These are phyloP conservation scores for Calonectria pteridis DNA, from an alignment of 2,329 filamentous ascomycete species.

Conservation along the genomic window DNA sequence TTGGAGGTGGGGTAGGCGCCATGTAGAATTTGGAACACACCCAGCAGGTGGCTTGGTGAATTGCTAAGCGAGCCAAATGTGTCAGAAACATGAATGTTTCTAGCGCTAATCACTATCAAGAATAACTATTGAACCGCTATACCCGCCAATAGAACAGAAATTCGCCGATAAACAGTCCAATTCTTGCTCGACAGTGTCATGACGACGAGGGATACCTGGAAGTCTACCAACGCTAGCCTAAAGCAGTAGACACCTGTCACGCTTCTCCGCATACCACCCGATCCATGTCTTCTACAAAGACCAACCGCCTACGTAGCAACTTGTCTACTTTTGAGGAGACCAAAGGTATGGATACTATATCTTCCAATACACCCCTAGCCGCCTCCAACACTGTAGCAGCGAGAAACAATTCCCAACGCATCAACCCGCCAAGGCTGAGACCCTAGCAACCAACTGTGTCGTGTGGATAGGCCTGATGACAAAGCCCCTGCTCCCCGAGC, in stretches of 20 bases:
- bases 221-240: not conserved
- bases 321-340: not conserved
- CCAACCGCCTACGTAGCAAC: not conserved
- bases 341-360: not conserved
- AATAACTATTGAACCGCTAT: not conserved
- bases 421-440: not conserved
- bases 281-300: not conserved
- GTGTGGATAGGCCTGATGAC: not conserved
- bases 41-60: not conserved
- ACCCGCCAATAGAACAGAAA: not conserved
- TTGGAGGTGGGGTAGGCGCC: not conserved
- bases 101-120: not conserved
- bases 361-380: not conserved
- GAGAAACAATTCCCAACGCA: not conserved
- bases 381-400: not conserved
- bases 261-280: not conserved
- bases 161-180: too few species aligned
- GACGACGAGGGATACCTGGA: not conserved
- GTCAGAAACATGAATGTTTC: not conserved
- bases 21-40: not conserved
- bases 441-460: not conserved
- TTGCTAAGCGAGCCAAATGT: not conserved
- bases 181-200: not conserved
- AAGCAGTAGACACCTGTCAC: not conserved
- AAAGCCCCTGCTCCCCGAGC: not conserved